phyloP scores from a whole-genome alignment of 257 asterid species.

The Solanum virginianum region DNA sequence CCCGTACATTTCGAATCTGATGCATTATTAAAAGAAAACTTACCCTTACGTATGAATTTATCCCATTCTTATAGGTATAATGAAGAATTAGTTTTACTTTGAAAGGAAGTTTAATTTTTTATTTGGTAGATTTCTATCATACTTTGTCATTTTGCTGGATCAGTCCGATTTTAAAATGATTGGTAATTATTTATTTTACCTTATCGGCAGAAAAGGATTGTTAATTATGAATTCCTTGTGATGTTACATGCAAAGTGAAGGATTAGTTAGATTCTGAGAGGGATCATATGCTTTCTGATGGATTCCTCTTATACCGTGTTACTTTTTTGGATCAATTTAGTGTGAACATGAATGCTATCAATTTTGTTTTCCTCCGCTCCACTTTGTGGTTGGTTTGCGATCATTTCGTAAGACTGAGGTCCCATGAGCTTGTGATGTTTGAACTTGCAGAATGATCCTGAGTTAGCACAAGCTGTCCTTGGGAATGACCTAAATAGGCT shows the following conservation, averaged over 20 bases:
- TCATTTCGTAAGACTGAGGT: neutral
- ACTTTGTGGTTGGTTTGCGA: neutral
- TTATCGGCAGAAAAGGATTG: neutral
- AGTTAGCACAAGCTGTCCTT: slow-evolving; percentile 84
- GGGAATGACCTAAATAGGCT: slow-evolving; percentile 79
- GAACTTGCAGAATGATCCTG: slow-evolving; percentile 74
- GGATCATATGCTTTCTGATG: neutral
- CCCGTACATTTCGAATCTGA: neutral
- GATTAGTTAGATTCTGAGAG: neutral
- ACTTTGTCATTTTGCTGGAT: neutral
- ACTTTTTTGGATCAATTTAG: neutral
- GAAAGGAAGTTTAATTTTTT: neutral
- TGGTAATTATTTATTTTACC: neutral
- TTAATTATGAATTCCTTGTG: neutral
- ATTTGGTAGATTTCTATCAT: neutral
- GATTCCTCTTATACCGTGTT: neutral
- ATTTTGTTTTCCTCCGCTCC: neutral
- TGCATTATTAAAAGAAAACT: neutral
- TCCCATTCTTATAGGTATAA: neutral
- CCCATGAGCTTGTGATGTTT: slow-evolving; percentile 16
- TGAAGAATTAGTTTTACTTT: neutral
- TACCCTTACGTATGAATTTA: neutral
- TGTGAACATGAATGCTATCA: neutral
- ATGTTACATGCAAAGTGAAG: neutral
- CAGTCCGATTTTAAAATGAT: neutral